Percentiles rank a stretch among this genome's conserved stretches.
Evolutionary conservation across 2,329 filamentous ascomycete genomes (phyloP).

Genomic region (Madurella fahalii): DNA sequence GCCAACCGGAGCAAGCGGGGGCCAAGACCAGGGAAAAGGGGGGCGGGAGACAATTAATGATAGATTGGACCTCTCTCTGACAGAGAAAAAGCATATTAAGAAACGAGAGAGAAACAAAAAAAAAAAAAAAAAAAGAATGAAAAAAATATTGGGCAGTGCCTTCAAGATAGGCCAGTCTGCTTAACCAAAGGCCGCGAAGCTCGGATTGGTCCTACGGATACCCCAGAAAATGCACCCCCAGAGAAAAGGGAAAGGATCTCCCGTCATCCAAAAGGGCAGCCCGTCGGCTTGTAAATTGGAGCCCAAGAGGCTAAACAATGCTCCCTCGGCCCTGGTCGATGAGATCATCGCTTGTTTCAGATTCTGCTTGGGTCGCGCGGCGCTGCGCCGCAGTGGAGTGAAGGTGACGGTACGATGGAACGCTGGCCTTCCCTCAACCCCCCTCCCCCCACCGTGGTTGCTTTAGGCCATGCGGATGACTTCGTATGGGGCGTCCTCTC

Average conservation of each 20-base stretch:
- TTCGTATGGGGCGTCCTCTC: no score
- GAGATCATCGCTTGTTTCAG: constrained; percentile 24
- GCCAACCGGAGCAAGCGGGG: background rate
- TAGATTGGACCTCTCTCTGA: background rate
- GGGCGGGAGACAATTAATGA: background rate
- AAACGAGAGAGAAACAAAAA: background rate
- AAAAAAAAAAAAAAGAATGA: background rate
- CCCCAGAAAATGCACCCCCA: background rate
- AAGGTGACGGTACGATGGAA: no score
- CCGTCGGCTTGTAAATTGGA: background rate
- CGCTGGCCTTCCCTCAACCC: no score
- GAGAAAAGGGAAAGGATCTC: background rate
- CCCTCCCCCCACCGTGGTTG: no score
- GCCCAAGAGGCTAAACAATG: background rate
- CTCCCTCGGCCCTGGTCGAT: constrained; percentile 9
- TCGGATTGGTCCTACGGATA: background rate
- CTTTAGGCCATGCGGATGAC: no score
- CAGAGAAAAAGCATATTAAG: background rate
- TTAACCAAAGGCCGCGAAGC: background rate
- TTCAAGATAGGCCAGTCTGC: background rate
- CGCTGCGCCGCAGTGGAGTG: constrained; percentile 13
- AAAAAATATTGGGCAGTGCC: background rate
- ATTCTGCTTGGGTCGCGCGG: constrained; percentile 12
- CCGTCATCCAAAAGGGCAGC: background rate
- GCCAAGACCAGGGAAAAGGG: background rate